Conservation (phyloP, 2,329 filamentous ascomycete genomes). For the Ophiosphaerella narmari region DNA sequence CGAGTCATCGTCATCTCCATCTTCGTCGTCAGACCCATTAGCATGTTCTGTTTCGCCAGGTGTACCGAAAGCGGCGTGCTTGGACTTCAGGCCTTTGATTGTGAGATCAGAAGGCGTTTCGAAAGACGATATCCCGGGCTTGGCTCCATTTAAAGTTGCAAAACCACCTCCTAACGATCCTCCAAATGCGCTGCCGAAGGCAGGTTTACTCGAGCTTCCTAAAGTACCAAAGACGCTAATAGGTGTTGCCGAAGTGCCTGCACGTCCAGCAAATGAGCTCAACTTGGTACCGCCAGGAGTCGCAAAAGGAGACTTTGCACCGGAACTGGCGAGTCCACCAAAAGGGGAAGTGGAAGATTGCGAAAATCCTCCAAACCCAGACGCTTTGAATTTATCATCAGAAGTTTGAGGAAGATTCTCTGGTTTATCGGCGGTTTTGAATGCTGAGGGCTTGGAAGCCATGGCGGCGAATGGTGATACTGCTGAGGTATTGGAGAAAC, state of each 20-base stretch:
- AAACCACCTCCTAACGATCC: conserved; percentile 46
- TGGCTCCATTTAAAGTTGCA: conserved; percentile 26
- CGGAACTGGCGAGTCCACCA: conserved; percentile 25
- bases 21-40: conserved; percentile 59
- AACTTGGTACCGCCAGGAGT: conserved; percentile 30
- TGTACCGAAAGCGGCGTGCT: conserved; percentile 77
- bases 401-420: conserved; percentile 45
- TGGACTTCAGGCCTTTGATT: conserved; percentile 58
- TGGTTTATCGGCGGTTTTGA: conserved; percentile 24
- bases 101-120: conserved; percentile 62
- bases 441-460: conserved; percentile 39
- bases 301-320: conserved; percentile 45
- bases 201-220: conserved; percentile 35
- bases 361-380: conserved; percentile 52
- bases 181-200: conserved; percentile 48
- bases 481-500: conserved; percentile 52
- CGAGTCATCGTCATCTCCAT: conserved; percentile 51
- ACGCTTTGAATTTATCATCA: conserved; percentile 56
- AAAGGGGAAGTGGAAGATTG: conserved; percentile 45
- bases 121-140: conserved; percentile 66
- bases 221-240: conserved; percentile 43
- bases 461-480: conserved; percentile 56
- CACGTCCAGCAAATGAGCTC: conserved; percentile 30
- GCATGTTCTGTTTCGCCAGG: conserved; percentile 58
- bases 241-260: conserved; percentile 20